These are phyloP conservation scores for Phytophthora constricta DNA, from an alignment of 352 stramenopile species.

Conservation along the genomic window DNA sequence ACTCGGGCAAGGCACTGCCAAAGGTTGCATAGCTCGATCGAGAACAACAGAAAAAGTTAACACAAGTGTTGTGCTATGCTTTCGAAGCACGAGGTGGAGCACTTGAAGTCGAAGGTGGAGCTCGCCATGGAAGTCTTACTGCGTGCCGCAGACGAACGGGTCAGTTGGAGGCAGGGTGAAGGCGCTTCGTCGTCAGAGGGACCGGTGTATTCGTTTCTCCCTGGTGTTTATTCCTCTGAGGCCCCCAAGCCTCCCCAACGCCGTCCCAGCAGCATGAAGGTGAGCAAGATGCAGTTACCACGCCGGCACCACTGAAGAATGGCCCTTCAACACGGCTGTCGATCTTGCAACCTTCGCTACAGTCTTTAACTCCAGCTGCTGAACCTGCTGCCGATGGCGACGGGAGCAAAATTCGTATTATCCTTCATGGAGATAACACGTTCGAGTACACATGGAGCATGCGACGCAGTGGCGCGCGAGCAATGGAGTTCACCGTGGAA, in stretches of 20 bases:
- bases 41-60: not conserved
- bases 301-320: conserved; percentile 9
- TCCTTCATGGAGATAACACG: conserved; percentile 82
- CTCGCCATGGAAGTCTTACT: conserved; percentile 66
- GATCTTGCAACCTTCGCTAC: conserved; percentile 1
- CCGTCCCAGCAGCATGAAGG: conserved; percentile 23
- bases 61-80: conserved; percentile 10
- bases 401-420: conserved; percentile 45
- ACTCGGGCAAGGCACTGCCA: not conserved
- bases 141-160: conserved; percentile 58
- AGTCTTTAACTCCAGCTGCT: not conserved
- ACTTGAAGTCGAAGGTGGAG: conserved; percentile 65
- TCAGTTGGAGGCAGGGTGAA: conserved; percentile 60
- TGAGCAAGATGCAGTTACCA: conserved; percentile 4
- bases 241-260: not conserved
- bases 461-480: conserved; percentile 49
- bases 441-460: conserved; percentile 84
- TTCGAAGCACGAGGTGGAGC: conserved; percentile 42
- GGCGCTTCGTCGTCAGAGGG: not conserved
- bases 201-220: conserved; percentile 61
- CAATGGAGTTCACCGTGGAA: conserved; percentile 79
- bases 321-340: not conserved
- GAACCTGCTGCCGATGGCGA: conserved; percentile 26
- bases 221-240: conserved; percentile 56
- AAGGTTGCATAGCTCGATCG: not conserved